phyloP scores from a whole-genome alignment of 805 yeast genomes.

The Saturnispora sekii region DNA sequence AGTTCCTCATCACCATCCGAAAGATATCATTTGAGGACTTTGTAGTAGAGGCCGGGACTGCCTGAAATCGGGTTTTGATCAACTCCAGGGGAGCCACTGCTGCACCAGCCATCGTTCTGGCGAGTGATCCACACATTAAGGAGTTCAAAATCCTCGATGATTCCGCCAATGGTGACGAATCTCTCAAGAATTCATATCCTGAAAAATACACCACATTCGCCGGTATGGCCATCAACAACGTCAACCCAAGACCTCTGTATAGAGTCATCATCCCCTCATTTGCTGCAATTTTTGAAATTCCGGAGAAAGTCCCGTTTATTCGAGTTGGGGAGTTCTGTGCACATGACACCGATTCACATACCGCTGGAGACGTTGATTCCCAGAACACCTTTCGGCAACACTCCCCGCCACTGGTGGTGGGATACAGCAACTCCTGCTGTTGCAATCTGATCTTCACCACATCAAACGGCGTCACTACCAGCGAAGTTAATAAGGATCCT shows the following conservation, averaged over 20 bases:
- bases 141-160: constrained; percentile 46
- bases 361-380: constrained; percentile 15
- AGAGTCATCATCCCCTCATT: constrained; percentile 70
- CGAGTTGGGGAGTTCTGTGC: constrained; percentile 25
- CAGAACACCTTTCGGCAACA: constrained; percentile 33
- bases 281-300: constrained; percentile 52
- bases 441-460: constrained; percentile 70
- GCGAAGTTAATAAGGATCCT: constrained; percentile 64
- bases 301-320: constrained; percentile 65
- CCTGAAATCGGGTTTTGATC: constrained; percentile 79
- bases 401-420: constrained; percentile 20
- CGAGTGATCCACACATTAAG: constrained; percentile 72
- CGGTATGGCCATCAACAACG: constrained; percentile 83
- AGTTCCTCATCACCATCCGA: constrained; percentile 31
- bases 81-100: constrained; percentile 82
- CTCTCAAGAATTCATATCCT: constrained; percentile 83
- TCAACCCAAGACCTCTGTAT: constrained; percentile 84
- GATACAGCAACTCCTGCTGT: constrained; percentile 56
- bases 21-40: constrained; percentile 34
- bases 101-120: constrained; percentile 77
- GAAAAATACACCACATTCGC: constrained; percentile 89
- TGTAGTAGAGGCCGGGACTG: constrained; percentile 45
- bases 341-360: constrained; percentile 33
- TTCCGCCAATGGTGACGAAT: constrained; percentile 47
- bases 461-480: constrained; percentile 73